Conservation (phyloP, 352 stramenopile species). For the Phytophthora macrochlamydospora region DNA sequence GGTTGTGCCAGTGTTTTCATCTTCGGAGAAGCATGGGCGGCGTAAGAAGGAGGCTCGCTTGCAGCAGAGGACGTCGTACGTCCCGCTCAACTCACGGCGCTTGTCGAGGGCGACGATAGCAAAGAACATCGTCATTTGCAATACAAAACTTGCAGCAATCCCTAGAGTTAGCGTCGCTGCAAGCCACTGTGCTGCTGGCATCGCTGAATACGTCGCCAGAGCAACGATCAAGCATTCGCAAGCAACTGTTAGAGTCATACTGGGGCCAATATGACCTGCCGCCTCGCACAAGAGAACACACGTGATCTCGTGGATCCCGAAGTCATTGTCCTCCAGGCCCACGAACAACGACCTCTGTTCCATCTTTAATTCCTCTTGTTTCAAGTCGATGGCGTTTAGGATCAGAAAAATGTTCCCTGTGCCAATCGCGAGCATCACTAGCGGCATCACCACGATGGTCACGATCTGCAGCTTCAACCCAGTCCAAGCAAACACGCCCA, state of each 20-base stretch:
- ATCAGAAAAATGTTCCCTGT: constrained; percentile 78
- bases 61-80: constrained; percentile 69
- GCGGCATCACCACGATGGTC: constrained; percentile 68
- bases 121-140: constrained; percentile 77
- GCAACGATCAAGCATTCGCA: constrained; percentile 56
- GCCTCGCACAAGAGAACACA: constrained; percentile 55
- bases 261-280: constrained; percentile 58
- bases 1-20: constrained; percentile 31
- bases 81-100: constrained; percentile 60
- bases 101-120: constrained; percentile 71
- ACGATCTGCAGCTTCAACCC: constrained; percentile 71
- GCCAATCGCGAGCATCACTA: constrained; percentile 71
- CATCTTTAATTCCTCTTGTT: constrained; percentile 49
- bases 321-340: constrained; percentile 47
- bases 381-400: constrained; percentile 56
- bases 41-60: constrained; percentile 29
- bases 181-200: constrained; percentile 74
- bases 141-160: constrained; percentile 52
- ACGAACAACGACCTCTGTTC: constrained; percentile 59
- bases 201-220: constrained; percentile 60
- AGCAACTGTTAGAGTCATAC: constrained; percentile 53
- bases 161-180: constrained; percentile 52
- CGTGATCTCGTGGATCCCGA: constrained; percentile 56
- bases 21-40: constrained; percentile 29
- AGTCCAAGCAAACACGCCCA: constrained; percentile 71